A percentile compares a stretch with the other conserved stretches of the same genome.
Evolutionary conservation across 352 stramenopile species (phyloP).

Genomic region (Elongisporangium undulatum): DNA sequence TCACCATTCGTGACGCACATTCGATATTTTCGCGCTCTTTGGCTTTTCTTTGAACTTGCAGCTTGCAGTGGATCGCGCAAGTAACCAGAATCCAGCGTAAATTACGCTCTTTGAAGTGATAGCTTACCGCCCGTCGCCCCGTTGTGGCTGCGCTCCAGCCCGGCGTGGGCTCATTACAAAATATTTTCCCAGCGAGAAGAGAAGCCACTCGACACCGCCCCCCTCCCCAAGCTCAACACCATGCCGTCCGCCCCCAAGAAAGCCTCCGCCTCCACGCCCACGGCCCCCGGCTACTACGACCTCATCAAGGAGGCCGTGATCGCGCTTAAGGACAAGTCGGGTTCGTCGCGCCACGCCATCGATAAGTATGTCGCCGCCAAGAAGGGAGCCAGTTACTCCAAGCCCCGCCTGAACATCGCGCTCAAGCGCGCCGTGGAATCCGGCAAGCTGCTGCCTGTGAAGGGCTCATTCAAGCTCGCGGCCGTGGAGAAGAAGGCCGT

Average conservation of each 20-base stretch:
- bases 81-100: not conserved
- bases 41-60: not conserved
- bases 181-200: conserved; percentile 3
- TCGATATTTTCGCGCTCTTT: not conserved
- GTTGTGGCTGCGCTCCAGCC: not conserved
- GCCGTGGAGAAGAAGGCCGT: conserved; percentile 87
- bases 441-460: conserved; percentile 90
- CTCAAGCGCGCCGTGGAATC: conserved; percentile 88
- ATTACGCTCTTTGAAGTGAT: conserved; percentile 13
- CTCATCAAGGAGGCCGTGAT: conserved; percentile 92
- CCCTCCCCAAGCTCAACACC: conserved; percentile 9
- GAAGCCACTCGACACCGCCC: conserved; percentile 3
- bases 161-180: conserved; percentile 9
- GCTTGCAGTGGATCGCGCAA: not conserved
- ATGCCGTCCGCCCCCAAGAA: conserved; percentile 53
- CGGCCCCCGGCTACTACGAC: conserved; percentile 84
- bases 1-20: not conserved
- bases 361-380: conserved; percentile 91
- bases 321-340: conserved; percentile 88
- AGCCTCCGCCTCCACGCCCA: conserved; percentile 37
- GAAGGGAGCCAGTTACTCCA: conserved; percentile 75
- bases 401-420: conserved; percentile 83
- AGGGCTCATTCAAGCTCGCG: conserved; percentile 94
- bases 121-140: conserved; percentile 3
- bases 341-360: conserved; percentile 91